Percentiles rank a stretch among this genome's conserved stretches.
phyloP scores from a whole-genome alignment of 768 basidiomycete species.

The Dioszegia hungarica region DNA sequence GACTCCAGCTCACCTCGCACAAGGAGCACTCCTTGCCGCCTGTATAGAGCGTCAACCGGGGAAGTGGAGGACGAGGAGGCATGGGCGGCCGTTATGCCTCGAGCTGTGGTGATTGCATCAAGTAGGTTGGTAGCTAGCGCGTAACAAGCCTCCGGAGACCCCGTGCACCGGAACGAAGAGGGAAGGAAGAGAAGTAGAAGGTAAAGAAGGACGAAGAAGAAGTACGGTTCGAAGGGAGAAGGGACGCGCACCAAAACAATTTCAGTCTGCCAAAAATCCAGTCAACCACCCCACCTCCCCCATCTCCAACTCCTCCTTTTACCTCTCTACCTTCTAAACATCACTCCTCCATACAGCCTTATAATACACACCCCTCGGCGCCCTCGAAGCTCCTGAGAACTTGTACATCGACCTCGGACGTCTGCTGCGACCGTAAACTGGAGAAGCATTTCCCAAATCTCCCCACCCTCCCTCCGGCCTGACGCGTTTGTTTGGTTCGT shows the following conservation, averaged over 20 bases:
- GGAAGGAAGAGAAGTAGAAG: too few relatives aligned
- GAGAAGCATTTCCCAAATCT: background rate
- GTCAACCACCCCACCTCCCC: too few relatives aligned
- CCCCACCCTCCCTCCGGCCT: background rate
- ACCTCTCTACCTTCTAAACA: background rate
- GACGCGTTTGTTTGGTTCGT: background rate
- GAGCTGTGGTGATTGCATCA: background rate
- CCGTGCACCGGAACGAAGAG: too few relatives aligned
- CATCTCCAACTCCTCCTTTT: too few relatives aligned
- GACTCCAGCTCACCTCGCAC: conserved; percentile 41
- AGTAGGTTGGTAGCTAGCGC: background rate
- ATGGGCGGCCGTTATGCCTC: conserved; percentile 6
- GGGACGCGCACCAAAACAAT: too few relatives aligned
- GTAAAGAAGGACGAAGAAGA: too few relatives aligned
- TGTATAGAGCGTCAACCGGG: conserved; percentile 43
- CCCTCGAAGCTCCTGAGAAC: background rate
- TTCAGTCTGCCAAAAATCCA: background rate
- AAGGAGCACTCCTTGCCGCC: conserved; percentile 48
- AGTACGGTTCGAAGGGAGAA: too few relatives aligned
- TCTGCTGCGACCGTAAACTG: background rate
- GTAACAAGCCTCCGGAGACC: too few relatives aligned
- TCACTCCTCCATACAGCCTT: background rate
- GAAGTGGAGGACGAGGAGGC: conserved; percentile 33
- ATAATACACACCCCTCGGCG: background rate
- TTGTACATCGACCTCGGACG: too few relatives aligned